These are phyloP conservation scores for Colletotrichum chlorophyti DNA, from an alignment of 2,329 filamentous ascomycete genomes.

Conservation along the genomic window DNA sequence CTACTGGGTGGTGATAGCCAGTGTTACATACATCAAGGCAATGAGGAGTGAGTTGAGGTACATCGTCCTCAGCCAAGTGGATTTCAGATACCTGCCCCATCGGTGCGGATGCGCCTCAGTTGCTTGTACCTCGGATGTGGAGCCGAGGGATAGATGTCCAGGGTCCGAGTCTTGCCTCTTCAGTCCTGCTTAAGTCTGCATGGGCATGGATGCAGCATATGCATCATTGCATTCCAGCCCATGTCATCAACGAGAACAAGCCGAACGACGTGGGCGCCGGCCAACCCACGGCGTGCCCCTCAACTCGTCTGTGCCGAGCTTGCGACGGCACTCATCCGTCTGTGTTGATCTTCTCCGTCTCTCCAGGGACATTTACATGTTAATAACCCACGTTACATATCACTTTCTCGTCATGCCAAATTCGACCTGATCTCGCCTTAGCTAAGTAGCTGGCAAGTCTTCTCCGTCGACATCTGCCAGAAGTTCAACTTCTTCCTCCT, in stretches of 20 bases:
- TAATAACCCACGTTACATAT: constrained; percentile 13
- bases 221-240: constrained; percentile 22
- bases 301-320: constrained; percentile 24
- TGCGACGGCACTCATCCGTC: constrained; percentile 17
- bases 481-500: neutral
- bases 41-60: no score
- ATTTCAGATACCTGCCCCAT: constrained; percentile 7
- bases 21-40: no score
- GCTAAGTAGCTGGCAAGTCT: neutral
- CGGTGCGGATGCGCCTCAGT: neutral
- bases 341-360: neutral
- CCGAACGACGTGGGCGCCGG: constrained; percentile 22
- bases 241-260: constrained; percentile 21
- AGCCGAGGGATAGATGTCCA: neutral
- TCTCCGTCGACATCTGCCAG: constrained; percentile 9
- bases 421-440: no score
- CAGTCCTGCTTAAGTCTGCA: constrained; percentile 3
- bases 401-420: constrained; percentile 17
- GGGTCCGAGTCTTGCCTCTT: constrained; percentile 22
- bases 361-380: neutral
- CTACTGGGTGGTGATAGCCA: no score
- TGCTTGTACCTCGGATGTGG: constrained; percentile 20
- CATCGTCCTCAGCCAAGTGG: neutral
- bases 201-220: constrained; percentile 26
- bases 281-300: constrained; percentile 12